Percentiles rank a stretch among this genome's conserved stretches.
Conservation (phyloP, 2,329 filamentous ascomycete species). For the Fusarium anthophilum region DNA sequence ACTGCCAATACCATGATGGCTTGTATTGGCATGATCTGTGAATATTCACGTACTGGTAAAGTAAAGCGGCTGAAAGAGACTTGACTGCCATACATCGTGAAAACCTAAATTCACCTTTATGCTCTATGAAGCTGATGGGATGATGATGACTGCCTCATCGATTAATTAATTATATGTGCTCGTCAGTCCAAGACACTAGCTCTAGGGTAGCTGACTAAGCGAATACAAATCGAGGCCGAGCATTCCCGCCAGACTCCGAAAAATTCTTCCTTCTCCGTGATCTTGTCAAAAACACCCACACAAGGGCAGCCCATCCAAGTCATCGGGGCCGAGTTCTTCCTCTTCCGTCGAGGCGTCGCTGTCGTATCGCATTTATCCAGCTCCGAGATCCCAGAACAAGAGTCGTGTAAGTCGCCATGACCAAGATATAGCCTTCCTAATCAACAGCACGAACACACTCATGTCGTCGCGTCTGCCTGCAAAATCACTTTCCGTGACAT, state of each 20-base stretch:
- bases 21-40: not conserved
- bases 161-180: not conserved
- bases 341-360: conserved; percentile 53
- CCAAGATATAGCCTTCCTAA: conserved; percentile 33
- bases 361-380: conserved; percentile 57
- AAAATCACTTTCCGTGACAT: conserved; percentile 25
- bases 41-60: not conserved
- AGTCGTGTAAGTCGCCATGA: conserved; percentile 49
- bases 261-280: conserved; percentile 51
- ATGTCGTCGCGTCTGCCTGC: conserved; percentile 18
- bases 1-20: not conserved
- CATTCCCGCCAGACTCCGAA: conserved; percentile 43
- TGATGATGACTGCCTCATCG: not conserved
- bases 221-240: conserved; percentile 12
- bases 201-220: conserved; percentile 33
- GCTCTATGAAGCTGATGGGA: not conserved
- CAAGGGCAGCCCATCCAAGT: conserved; percentile 43
- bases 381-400: conserved; percentile 50
- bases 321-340: conserved; percentile 56
- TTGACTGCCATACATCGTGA: not conserved
- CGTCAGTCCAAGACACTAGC: not conserved
- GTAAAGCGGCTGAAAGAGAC: not conserved
- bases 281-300: conserved; percentile 48
- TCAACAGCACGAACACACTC: conserved; percentile 28
- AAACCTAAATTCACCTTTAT: not conserved